Evolutionary conservation across 2,329 filamentous ascomycete genomes (phyloP).

Genomic region (Pseudocercospora musae): DNA sequence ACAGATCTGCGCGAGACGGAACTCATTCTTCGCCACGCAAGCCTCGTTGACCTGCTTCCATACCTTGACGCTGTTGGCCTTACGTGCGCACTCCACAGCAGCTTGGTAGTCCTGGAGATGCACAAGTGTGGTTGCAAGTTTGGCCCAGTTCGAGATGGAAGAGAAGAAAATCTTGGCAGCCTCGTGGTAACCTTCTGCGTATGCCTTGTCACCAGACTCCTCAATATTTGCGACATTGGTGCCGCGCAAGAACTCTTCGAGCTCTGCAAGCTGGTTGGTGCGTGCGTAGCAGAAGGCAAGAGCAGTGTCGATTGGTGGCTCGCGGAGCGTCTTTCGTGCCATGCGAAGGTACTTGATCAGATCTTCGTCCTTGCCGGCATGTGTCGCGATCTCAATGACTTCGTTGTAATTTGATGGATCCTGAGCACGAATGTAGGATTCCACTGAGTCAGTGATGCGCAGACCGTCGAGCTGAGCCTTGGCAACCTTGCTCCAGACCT

Average conservation of each 20-base stretch:
- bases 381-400: conserved; percentile 92
- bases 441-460: conserved; percentile 85
- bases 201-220: conserved; percentile 96
- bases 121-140: conserved; percentile 96
- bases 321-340: conserved; percentile 93
- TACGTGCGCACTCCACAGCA: conserved; percentile 94
- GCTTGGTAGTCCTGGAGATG: conserved; percentile 96
- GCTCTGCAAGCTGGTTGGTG: conserved; percentile 83
- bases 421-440: conserved; percentile 93
- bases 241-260: conserved; percentile 91
- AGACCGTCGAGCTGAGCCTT: conserved; percentile 97
- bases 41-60: conserved; percentile 99
- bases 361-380: conserved; percentile 96
- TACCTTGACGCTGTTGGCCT: conserved; percentile 98
- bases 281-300: conserved; percentile 92
- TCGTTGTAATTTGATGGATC: conserved; percentile 92
- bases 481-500: conserved; percentile 97
- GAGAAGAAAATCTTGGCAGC: conserved; percentile 98
- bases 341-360: conserved; percentile 95
- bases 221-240: conserved; percentile 96
- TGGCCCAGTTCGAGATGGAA: conserved; percentile 99
- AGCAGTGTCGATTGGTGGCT: conserved; percentile 88
- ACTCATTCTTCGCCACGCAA: conserved; percentile 96
- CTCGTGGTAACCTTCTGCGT: conserved; percentile 88
- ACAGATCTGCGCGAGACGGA: conserved; percentile 96